phyloP scores from a whole-genome alignment of 164 flowering plant genomes.

The Magnolia sinica region DNA sequence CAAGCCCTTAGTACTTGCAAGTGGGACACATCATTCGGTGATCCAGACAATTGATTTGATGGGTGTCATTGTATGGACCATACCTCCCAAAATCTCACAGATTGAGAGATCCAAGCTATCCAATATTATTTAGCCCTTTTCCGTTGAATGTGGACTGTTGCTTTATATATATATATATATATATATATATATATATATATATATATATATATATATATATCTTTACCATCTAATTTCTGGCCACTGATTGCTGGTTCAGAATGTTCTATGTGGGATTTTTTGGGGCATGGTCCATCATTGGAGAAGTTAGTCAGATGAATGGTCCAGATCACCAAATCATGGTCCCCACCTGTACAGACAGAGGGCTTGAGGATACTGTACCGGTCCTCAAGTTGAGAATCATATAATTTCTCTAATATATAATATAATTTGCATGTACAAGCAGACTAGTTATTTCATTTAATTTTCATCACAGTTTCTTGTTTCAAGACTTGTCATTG shows the following conservation, averaged over 20 bases:
- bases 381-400: not conserved
- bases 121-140: not conserved
- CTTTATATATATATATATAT: not conserved
- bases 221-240: not conserved
- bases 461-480: slow-evolving; percentile 6
- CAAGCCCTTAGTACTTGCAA: not conserved
- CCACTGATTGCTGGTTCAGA: not conserved
- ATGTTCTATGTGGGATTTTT: too few relatives aligned
- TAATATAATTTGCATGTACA: not conserved
- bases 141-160: not conserved
- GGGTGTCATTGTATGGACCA: too few relatives aligned
- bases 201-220: too few relatives aligned
- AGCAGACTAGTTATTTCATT: not conserved
- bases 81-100: too few relatives aligned
- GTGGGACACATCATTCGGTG: not conserved
- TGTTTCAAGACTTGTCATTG: slow-evolving; percentile 3
- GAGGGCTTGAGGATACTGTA: not conserved
- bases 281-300: not conserved
- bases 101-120: too few relatives aligned
- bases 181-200: too few relatives aligned
- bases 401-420: not conserved
- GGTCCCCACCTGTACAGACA: not conserved
- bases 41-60: too few relatives aligned
- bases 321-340: too few relatives aligned
- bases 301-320: not conserved